phyloP scores from a whole-genome alignment of 805 yeast species.

The Myxozyma kluyveri region DNA sequence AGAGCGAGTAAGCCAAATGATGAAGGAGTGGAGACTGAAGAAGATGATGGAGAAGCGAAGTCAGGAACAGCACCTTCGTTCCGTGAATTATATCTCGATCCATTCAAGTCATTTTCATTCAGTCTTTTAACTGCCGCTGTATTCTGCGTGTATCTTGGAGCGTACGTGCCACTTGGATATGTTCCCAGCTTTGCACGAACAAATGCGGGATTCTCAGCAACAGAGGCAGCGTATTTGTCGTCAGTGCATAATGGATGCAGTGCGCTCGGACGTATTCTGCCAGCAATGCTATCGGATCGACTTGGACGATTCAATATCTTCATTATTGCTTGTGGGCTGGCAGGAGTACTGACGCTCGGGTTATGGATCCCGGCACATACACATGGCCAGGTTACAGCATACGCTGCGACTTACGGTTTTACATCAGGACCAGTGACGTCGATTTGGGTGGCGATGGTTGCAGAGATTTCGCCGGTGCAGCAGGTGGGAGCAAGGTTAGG shows the following conservation, averaged over 20 bases:
- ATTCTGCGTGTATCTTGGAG: conserved; percentile 33
- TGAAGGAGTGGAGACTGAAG: neutral
- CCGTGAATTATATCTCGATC: conserved; percentile 14
- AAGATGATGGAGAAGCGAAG: neutral
- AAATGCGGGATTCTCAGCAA: conserved; percentile 24
- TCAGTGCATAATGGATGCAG: conserved; percentile 24
- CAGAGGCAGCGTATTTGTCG: conserved; percentile 34
- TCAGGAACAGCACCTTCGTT: neutral
- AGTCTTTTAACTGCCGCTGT: conserved; percentile 31
- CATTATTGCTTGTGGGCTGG: conserved; percentile 39
- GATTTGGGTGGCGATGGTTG: conserved; percentile 37
- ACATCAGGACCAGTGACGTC: conserved; percentile 37
- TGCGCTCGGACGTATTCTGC: conserved; percentile 45
- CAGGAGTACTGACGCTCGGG: conserved; percentile 48
- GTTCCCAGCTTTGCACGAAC: conserved; percentile 34
- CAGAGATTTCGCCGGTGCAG: conserved; percentile 32
- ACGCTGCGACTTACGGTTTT: conserved; percentile 38
- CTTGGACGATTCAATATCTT: conserved; percentile 56
- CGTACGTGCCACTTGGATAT: conserved; percentile 38
- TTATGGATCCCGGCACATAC: conserved; percentile 62
- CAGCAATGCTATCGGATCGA: conserved; percentile 47
- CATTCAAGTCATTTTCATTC: conserved; percentile 33
- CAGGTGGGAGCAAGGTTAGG: conserved; percentile 52
- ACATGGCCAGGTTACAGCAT: conserved; percentile 34
- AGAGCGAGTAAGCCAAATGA: neutral